Evolutionary conservation across 2,329 filamentous ascomycete genomes (phyloP).

Genomic region (Leptographium wingfieldii): DNA sequence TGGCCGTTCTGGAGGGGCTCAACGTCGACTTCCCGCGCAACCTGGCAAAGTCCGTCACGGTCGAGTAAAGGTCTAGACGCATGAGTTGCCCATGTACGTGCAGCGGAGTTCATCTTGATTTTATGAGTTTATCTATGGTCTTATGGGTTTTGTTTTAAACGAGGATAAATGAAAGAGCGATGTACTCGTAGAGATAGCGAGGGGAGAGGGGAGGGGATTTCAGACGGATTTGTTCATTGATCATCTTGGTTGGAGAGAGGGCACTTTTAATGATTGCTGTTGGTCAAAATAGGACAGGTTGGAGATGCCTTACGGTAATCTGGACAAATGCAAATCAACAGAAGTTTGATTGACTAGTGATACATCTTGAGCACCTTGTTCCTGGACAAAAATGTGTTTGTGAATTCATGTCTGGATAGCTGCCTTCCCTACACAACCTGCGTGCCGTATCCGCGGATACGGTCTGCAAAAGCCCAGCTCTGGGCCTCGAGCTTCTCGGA

Average conservation of each 20-base stretch:
- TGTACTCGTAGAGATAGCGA: background rate
- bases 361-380: no score
- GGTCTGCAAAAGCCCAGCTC: conserved; percentile 96
- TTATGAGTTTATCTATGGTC: background rate
- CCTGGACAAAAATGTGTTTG: no score
- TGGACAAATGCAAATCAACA: no score
- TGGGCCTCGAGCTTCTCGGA: conserved; percentile 83
- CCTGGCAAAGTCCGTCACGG: conserved; percentile 96
- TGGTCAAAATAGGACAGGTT: background rate
- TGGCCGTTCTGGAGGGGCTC: conserved; percentile 86
- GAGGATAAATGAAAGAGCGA: background rate
- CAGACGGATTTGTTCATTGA: background rate
- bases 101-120: conserved; percentile 1
- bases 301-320: no score
- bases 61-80: conserved; percentile 56
- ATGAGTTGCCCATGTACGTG: background rate
- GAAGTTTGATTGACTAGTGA: no score
- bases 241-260: background rate
- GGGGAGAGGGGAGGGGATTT: background rate
- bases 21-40: conserved; percentile 99
- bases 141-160: background rate
- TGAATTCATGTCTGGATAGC: no score
- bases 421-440: conserved; percentile 43
- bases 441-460: conserved; percentile 88
- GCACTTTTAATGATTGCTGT: no score